phyloP scores from a whole-genome alignment of 768 basidiomycete genomes.

The Filobasidium floriforme region DNA sequence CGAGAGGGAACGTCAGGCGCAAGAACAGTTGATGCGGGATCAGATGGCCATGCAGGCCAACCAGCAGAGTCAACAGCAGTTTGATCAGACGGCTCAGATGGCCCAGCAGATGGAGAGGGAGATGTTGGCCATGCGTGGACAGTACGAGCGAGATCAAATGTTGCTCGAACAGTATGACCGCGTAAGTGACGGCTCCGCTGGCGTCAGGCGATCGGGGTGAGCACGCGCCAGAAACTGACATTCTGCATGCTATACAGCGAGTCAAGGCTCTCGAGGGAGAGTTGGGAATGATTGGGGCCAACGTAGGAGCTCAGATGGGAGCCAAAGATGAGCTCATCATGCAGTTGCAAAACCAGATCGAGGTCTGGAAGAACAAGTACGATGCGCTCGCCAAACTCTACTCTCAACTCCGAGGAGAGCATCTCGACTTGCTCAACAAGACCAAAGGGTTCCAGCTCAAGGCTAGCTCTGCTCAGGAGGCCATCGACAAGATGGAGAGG shows the following conservation, averaged over 20 bases:
- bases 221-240: no score
- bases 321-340: constrained; percentile 94
- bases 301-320: constrained; percentile 73
- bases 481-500: constrained; percentile 94
- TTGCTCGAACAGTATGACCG: constrained; percentile 95
- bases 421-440: constrained; percentile 92
- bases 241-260: constrained; percentile 52
- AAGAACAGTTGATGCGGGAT: constrained; percentile 63
- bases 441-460: constrained; percentile 97
- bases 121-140: constrained; percentile 84
- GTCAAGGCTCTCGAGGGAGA: constrained; percentile 94
- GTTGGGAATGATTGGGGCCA: constrained; percentile 62
- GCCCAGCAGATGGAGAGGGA: constrained; percentile 79
- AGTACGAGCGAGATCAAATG: constrained; percentile 96
- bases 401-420: constrained; percentile 93
- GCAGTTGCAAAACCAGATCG: constrained; percentile 93
- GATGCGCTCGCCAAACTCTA: constrained; percentile 97
- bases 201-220: no score
- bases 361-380: constrained; percentile 95
- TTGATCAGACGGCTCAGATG: constrained; percentile 65
- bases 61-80: constrained; percentile 57
- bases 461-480: constrained; percentile 96
- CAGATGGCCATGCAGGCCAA: constrained; percentile 64
- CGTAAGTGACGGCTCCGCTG: constrained; percentile 50
- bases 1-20: constrained; percentile 76